Evolutionary conservation across 495 filamentous ascomycete species (phyloP).

Genomic region (Cenococcum geophilum): DNA sequence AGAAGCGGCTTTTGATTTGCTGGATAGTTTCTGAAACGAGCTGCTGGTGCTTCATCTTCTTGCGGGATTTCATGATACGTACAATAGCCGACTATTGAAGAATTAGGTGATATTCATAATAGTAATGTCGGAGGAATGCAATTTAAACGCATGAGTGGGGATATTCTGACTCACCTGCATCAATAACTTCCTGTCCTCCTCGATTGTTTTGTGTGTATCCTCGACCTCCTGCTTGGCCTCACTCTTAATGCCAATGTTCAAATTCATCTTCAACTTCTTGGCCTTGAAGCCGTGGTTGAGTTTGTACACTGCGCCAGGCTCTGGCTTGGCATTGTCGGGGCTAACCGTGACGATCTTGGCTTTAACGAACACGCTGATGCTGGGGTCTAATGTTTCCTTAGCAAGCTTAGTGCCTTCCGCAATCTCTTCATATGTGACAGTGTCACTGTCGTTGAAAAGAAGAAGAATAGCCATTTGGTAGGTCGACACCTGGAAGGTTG

Average conservation of each 20-base stretch:
- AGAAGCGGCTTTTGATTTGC: slow-evolving; percentile 91
- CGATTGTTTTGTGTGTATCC: slow-evolving; percentile 98
- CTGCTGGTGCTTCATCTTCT: slow-evolving; percentile 94
- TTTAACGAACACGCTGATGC: slow-evolving; percentile 77
- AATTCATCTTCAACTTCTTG: slow-evolving; percentile 94
- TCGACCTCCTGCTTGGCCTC: slow-evolving; percentile 92
- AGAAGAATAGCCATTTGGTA: slow-evolving; percentile 97
- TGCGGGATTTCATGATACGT: slow-evolving; percentile 98
- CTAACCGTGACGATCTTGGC: slow-evolving; percentile 72
- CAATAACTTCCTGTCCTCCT: slow-evolving; percentile 92
- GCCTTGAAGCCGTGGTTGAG: slow-evolving; percentile 94
- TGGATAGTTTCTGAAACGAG: slow-evolving; percentile 90
- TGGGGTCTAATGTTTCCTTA: slow-evolving; percentile 76
- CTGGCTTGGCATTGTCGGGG: slow-evolving; percentile 67
- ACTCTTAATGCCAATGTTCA: slow-evolving; percentile 90
- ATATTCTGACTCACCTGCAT: slow-evolving; percentile 70
- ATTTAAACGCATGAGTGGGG: neutral
- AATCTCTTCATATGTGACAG: slow-evolving; percentile 82
- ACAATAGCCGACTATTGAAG: slow-evolving; percentile 82
- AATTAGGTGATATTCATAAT: slow-evolving; percentile 15
- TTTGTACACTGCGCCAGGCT: slow-evolving; percentile 64
- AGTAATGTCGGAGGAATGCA: neutral
- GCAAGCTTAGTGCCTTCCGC: slow-evolving; percentile 69
- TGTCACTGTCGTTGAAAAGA: slow-evolving; percentile 87
- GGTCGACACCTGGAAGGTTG: slow-evolving; percentile 92